Base-by-base conservation (phyloP, 352 stramenopile genomes). In the Globisporangium perplexum region DNA sequence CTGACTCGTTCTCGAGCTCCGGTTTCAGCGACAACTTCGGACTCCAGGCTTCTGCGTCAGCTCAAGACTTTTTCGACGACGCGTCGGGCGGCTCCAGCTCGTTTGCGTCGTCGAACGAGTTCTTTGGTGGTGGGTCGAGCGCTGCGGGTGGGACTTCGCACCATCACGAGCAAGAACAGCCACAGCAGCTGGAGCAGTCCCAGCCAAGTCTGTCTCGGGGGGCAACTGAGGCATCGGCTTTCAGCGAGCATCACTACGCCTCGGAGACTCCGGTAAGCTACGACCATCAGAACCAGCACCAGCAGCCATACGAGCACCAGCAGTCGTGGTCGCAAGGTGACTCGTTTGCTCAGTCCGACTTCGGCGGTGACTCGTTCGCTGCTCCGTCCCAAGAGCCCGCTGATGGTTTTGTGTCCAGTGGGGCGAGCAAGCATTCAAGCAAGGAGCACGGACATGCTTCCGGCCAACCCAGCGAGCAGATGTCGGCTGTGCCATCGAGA, bases 181-280 rank as follows among this genome's bases (percentile, higher is more conserved):
- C 11, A 12, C 33, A 39, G 33, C 12, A 39, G 33, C 33, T 18
- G n/a, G 15, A 50, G 28, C 53, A 63, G n/a, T 18, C 50, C 20
- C 62, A 65, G 45, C 59, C 64, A 39, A 65, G 63, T 33, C 61
- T 79, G 59, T 67, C 62, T 35, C 63, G 63, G 5, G 65, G 47
- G 57, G 56, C 38, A 23, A 84, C 68, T 51, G 72, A 74, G 30
- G 49, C 59, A 20, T 79, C 68, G 43, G 74, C 66, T 14, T 60
- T 71, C 58, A 53, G 50, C 26, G 63, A 79, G n/a, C 49, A n/a
- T 17, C 24, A 63, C 35, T 35, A 39, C 18, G 60, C 57, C 10
- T 33, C 61, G 4, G 68, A 73, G 22, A 54, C 57, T 33, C 36
- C 28, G 36, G 8, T 23, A 22, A 49, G 44, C 39, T 57, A 53